Conservation (phyloP, 495 filamentous ascomycete species). For the Mytilinidion resinicola region DNA sequence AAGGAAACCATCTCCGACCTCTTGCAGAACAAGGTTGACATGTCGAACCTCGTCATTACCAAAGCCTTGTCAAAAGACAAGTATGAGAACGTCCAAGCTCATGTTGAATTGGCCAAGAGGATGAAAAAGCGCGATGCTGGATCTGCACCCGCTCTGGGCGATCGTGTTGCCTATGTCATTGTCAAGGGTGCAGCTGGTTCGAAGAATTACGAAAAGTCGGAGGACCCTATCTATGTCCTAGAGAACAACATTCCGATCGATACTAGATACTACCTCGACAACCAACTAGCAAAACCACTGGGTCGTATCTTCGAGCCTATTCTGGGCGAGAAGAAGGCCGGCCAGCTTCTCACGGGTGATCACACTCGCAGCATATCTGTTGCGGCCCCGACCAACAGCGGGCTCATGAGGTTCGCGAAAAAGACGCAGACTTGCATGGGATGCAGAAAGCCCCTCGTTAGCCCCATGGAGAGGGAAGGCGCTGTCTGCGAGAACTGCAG, state of each 20-base stretch:
- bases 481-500: conserved; percentile 84
- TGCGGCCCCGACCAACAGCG: conserved; percentile 80
- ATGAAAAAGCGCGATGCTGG: conserved; percentile 96
- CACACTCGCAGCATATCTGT: conserved; percentile 90
- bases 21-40: conserved; percentile 94
- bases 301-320: conserved; percentile 97
- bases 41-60: conserved; percentile 98
- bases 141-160: conserved; percentile 88
- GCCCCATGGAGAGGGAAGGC: conserved; percentile 70
- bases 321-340: conserved; percentile 82
- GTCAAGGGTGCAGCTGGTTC: conserved; percentile 81
- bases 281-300: conserved; percentile 92
- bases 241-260: conserved; percentile 98
- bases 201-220: conserved; percentile 90
- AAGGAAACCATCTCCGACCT: conserved; percentile 94
- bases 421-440: conserved; percentile 97
- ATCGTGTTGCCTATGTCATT: conserved; percentile 98
- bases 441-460: conserved; percentile 88
- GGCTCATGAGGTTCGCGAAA: conserved; percentile 97
- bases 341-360: conserved; percentile 74
- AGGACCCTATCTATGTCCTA: conserved; percentile 93
- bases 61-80: conserved; percentile 70
- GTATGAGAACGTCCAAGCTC: conserved; percentile 87
- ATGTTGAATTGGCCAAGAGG: conserved; percentile 85
- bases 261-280: conserved; percentile 98